Evolutionary conservation across 192 early-diverging fungal species (phyloP).

Genomic region (Entomortierella lignicola): DNA sequence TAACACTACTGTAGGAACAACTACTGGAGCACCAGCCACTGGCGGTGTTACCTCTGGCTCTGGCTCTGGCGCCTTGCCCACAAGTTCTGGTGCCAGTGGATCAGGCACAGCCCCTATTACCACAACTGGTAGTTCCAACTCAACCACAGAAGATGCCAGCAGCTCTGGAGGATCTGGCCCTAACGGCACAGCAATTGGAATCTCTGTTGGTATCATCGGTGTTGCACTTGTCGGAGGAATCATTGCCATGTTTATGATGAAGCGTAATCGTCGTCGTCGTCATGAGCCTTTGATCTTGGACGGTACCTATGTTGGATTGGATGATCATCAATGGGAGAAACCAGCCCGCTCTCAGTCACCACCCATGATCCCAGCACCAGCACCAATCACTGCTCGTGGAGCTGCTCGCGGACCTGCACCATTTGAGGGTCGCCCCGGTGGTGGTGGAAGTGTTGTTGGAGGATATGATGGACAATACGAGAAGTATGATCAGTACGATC

Average conservation of each 20-base stretch:
- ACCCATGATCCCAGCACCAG: slow-evolving; percentile 24
- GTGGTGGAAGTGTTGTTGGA: slow-evolving; percentile 31
- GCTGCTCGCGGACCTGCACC: slow-evolving; percentile 28
- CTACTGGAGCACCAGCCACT: neutral
- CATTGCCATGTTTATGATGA: slow-evolving; percentile 35
- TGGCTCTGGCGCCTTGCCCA: neutral
- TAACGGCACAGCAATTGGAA: slow-evolving; percentile 37
- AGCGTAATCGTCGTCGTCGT: slow-evolving; percentile 42
- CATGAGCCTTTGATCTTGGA: slow-evolving; percentile 41
- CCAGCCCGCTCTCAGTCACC: slow-evolving; percentile 22
- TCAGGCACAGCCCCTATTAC: neutral
- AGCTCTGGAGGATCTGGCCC: slow-evolving; percentile 11
- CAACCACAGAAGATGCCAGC: neutral
- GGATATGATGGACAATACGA: slow-evolving; percentile 43
- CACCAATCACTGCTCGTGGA: slow-evolving; percentile 13
- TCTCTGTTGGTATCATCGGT: slow-evolving; percentile 46
- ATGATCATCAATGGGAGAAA: slow-evolving; percentile 44
- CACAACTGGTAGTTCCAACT: neutral
- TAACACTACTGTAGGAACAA: neutral
- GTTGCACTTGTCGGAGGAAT: slow-evolving; percentile 17
- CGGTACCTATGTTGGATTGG: slow-evolving; percentile 28
- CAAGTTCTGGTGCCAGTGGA: neutral
- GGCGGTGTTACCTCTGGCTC: neutral
- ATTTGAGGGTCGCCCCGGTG: slow-evolving; percentile 40
- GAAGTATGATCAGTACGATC: slow-evolving; percentile 32